Percentiles rank a stretch among this genome's conserved stretches.
Conservation (phyloP, 2,329 filamentous ascomycete species). For the Tolypocladium album region DNA sequence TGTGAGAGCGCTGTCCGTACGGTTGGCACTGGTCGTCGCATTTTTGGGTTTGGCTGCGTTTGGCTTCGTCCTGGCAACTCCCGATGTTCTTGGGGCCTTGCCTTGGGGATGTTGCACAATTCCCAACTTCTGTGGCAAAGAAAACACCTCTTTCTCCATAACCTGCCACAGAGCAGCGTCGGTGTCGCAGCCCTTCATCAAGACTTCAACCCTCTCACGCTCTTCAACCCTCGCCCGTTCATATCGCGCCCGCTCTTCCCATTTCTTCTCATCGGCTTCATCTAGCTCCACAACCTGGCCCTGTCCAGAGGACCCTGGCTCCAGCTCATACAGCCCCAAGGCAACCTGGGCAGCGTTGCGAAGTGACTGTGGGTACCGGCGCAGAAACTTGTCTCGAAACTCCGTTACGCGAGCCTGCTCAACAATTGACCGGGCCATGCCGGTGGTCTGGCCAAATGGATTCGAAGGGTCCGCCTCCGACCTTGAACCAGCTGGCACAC, state of each 20-base stretch:
- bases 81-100: conserved; percentile 5
- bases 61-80: conserved; percentile 6
- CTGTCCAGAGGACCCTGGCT: conserved; percentile 13
- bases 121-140: conserved; percentile 44
- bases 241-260: conserved; percentile 22
- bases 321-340: conserved; percentile 24
- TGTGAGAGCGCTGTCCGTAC: not conserved
- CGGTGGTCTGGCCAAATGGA: not conserved
- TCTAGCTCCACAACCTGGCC: conserved; percentile 18
- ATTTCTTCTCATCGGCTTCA: conserved; percentile 17
- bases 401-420: conserved; percentile 20
- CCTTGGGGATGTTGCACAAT: conserved; percentile 18
- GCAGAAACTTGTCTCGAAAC: conserved; percentile 23
- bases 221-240: conserved; percentile 33
- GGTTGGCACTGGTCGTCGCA: not conserved
- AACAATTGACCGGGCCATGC: conserved; percentile 16
- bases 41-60: conserved; percentile 3
- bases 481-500: not conserved
- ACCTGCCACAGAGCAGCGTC: conserved; percentile 58
- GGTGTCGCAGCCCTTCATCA: conserved; percentile 43
- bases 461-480: not conserved
- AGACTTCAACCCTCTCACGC: conserved; percentile 36
- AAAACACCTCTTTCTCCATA: conserved; percentile 57
- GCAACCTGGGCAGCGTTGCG: conserved; percentile 27
- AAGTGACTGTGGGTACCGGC: conserved; percentile 27